These are phyloP conservation scores for Hyaloscypha bicolor DNA, from an alignment of 495 filamentous ascomycete species.

Conservation along the genomic window DNA sequence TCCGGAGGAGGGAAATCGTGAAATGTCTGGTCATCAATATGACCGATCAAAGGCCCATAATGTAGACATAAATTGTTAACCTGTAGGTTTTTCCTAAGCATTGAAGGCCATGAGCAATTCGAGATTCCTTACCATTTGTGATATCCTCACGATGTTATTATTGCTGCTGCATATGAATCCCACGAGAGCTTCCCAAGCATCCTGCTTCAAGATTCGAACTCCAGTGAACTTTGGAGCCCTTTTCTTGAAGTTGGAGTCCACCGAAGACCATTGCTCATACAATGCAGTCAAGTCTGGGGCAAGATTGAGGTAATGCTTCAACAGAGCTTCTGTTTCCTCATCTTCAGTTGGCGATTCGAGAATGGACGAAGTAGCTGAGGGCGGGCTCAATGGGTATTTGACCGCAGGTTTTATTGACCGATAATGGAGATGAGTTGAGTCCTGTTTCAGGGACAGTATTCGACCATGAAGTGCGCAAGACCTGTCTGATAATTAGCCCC, in stretches of 20 bases:
- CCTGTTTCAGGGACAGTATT: slow-evolving; percentile 83
- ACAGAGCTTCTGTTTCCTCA: slow-evolving; percentile 60
- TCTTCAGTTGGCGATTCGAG: slow-evolving; percentile 7
- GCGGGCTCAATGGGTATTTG: slow-evolving; percentile 28
- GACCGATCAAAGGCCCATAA: slow-evolving; percentile 77
- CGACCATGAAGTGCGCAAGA: slow-evolving; percentile 84
- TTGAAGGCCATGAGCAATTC: background rate
- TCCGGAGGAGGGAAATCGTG: slow-evolving; percentile 85
- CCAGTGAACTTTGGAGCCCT: slow-evolving; percentile 87
- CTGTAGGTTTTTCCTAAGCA: slow-evolving; percentile 33
- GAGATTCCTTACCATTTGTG: slow-evolving; percentile 69
- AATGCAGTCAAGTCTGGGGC: slow-evolving; percentile 68
- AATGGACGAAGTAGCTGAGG: slow-evolving; percentile 28
- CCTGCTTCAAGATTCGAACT: slow-evolving; percentile 92
- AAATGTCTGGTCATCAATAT: slow-evolving; percentile 69
- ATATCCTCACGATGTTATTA: slow-evolving; percentile 95
- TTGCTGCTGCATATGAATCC: slow-evolving; percentile 98
- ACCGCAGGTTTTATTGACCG: slow-evolving; percentile 59
- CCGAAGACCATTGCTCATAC: slow-evolving; percentile 84
- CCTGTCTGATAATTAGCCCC: slow-evolving; percentile 42
- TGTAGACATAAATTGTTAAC: slow-evolving; percentile 85
- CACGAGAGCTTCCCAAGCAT: slow-evolving; percentile 93
- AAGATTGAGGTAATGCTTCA: slow-evolving; percentile 84
- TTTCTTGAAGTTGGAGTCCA: slow-evolving; percentile 87
- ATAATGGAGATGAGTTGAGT: slow-evolving; percentile 79